Evolutionary conservation across 441 rosid genomes (phyloP), one percentile per base, ranked within the genome.

Genomic region (Euphorbia schlechtendalii): DNA sequence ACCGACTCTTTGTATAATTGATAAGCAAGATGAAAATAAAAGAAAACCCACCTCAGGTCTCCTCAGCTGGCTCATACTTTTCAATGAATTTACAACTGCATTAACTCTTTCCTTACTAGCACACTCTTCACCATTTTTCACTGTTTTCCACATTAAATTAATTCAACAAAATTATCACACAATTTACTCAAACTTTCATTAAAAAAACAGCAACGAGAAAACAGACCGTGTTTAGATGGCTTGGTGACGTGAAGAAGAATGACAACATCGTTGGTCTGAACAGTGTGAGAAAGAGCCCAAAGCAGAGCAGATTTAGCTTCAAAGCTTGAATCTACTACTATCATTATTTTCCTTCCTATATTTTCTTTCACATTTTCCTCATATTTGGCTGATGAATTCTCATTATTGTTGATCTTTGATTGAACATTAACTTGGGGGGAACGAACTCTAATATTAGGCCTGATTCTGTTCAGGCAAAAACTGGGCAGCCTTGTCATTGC

Each of bases 231-330:
- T 61, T 67, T 80, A 53, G 80, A 79, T 4, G 90, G 80, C 61
- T 77, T 88, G 52, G 78, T 73, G 32, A 86, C 88, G 22, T 86
- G 71, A 61, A 92, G 85, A 61, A 89, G 93, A 76, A 89, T 53
- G 59, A 92, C 52, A 25, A 69, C 79, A 73, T 92, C 96, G 56
- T 87, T 86, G 69, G 75, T 73, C 78, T 89, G 96, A 66, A 85
- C 85, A 49, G 93, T 78, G 59, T 89, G 98, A 36, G 96, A 83
- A 25, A 92, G 87, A 34, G 92, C 88, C 98, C 98, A 92, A 34
- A 84, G 96, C 3, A 92, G 21, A 72, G 96, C 98, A 54, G 81
- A 84, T 74, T 86, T 87, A 18, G 96, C 78, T 74, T 92, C 93
- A 32, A 74, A 56, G 61, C 90, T 85, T 4, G 88, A 81, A 77